Evolutionary conservation across 768 basidiomycete species (phyloP).

Genomic region (Pisolithus microcarpus): DNA sequence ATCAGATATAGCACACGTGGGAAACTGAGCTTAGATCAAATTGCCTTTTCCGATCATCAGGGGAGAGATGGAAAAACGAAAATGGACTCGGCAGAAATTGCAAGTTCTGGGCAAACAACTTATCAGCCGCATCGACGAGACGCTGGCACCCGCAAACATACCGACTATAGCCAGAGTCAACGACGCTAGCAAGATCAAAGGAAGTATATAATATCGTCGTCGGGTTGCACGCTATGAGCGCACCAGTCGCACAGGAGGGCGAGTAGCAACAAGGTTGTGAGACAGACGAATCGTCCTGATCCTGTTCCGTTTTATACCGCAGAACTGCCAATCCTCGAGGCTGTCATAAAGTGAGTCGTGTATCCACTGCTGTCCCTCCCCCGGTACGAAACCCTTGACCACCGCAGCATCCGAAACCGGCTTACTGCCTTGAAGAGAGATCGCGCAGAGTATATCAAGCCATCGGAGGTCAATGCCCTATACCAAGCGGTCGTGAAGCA

Average conservation of each 20-base stretch:
- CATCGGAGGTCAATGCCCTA: slow-evolving; percentile 86
- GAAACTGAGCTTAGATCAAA: slow-evolving; percentile 16
- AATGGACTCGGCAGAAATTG: neutral
- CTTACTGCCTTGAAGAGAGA: slow-evolving; percentile 93
- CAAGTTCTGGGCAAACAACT: too few relatives aligned
- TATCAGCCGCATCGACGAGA: neutral
- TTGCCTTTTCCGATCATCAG: slow-evolving; percentile 30
- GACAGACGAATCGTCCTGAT: slow-evolving; percentile 7
- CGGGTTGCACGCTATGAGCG: slow-evolving; percentile 39
- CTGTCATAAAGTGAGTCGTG: slow-evolving; percentile 71
- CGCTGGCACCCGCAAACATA: neutral
- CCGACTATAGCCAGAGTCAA: too few relatives aligned
- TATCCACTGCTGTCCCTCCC: slow-evolving; percentile 8
- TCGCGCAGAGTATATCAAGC: slow-evolving; percentile 85
- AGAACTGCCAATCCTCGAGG: slow-evolving; percentile 93
- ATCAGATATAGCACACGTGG: slow-evolving; percentile 28
- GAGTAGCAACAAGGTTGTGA: slow-evolving; percentile 18
- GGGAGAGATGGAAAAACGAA: slow-evolving; percentile 2
- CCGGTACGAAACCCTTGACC: slow-evolving; percentile 19
- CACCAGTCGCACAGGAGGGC: slow-evolving; percentile 79
- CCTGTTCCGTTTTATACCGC: slow-evolving; percentile 23
- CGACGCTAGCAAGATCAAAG: neutral
- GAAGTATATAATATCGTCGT: neutral
- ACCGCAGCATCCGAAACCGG: slow-evolving; percentile 80
- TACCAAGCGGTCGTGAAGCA: slow-evolving; percentile 93